These are phyloP conservation scores for Teratosphaeria viscida DNA, from an alignment of 2,329 filamentous ascomycete genomes.

Conservation along the genomic window DNA sequence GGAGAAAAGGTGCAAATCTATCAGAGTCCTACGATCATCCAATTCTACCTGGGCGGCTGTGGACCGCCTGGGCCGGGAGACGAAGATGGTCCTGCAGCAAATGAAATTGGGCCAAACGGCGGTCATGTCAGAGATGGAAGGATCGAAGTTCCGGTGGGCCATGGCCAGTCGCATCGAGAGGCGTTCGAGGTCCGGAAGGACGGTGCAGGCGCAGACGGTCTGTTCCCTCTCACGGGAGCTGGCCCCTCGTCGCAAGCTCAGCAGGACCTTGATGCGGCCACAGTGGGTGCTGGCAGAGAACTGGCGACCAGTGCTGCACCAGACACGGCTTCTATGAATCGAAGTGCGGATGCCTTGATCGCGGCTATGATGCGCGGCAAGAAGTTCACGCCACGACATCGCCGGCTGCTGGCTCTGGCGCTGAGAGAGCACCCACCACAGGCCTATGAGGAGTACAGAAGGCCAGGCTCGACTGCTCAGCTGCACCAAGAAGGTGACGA, in stretches of 20 bases:
- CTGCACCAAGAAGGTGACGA: neutral
- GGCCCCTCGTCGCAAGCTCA: neutral
- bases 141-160: neutral
- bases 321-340: neutral
- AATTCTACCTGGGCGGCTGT: neutral
- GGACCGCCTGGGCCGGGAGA: neutral
- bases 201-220: neutral
- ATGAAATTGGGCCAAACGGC: neutral
- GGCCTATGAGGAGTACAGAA: neutral
- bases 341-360: neutral
- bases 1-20: neutral
- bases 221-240: neutral
- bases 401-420: neutral
- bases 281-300: neutral
- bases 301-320: neutral
- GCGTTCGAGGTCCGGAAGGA: neutral
- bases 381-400: neutral
- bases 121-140: neutral
- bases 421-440: neutral
- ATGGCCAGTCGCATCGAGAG: neutral
- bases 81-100: neutral
- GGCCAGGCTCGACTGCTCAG: neutral
- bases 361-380: neutral
- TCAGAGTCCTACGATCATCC: neutral
- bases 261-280: neutral